These are phyloP conservation scores for Pythium pyrilobum DNA, from an alignment of 352 stramenopile genomes.

Conservation along the genomic window DNA sequence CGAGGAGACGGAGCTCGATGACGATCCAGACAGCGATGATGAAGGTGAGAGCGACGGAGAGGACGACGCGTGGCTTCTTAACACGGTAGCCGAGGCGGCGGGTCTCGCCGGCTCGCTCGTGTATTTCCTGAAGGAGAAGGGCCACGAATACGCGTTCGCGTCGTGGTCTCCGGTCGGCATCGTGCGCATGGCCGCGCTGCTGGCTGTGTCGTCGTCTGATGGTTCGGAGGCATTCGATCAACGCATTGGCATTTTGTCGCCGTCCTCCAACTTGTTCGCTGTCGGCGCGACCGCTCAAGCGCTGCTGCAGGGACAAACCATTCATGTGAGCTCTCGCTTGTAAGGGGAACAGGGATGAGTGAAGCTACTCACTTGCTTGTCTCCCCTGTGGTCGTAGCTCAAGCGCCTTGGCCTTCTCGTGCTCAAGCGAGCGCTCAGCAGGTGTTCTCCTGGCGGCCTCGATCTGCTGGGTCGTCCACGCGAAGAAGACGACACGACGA, in stretches of 20 bases:
- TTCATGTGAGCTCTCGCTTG: not conserved
- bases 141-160: conserved; percentile 53
- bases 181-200: conserved; percentile 20
- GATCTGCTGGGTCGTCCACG: not conserved
- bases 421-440: conserved; percentile 5
- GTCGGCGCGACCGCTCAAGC: conserved; percentile 13
- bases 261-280: conserved; percentile 44
- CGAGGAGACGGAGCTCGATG: conserved; percentile 5
- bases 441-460: not conserved
- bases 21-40: not conserved
- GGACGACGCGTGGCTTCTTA: conserved; percentile 25
- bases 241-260: conserved; percentile 1
- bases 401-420: conserved; percentile 5
- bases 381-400: not conserved
- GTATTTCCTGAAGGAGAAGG: conserved; percentile 46
- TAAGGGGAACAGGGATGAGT: not conserved
- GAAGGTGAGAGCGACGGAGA: not conserved
- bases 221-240: not conserved
- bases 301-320: conserved; percentile 8
- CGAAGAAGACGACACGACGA: not conserved
- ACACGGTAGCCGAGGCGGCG: conserved; percentile 21
- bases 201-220: not conserved
- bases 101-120: conserved; percentile 26
- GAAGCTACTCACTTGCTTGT: not conserved
- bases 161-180: conserved; percentile 55